These are phyloP conservation scores for Mimosa bimucronata DNA, from an alignment of 306 rosid genomes.

Conservation along the genomic window DNA sequence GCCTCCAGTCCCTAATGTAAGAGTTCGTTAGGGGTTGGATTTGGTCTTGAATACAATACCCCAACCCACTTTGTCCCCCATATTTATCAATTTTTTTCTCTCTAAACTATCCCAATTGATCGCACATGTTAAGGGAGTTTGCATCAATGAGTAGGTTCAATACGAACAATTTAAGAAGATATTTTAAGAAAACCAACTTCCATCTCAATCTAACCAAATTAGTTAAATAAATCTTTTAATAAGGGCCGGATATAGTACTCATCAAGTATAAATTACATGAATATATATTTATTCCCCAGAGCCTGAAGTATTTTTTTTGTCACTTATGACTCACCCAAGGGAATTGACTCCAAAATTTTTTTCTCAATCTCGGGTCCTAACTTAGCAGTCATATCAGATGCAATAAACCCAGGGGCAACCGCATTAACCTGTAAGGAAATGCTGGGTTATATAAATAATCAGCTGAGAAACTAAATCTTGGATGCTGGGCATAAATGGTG, in stretches of 20 bases:
- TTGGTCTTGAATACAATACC: no score
- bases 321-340: constrained; percentile 56
- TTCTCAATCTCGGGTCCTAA: constrained; percentile 72
- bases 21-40: no score
- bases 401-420: constrained; percentile 84
- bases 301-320: background rate
- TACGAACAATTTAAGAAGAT: no score
- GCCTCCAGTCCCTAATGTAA: no score
- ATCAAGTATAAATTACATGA: background rate
- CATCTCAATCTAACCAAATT: no score
- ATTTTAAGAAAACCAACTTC: no score
- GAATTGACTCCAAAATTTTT: constrained; percentile 63
- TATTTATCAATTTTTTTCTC: no score
- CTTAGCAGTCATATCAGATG: constrained; percentile 88
- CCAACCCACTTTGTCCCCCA: no score
- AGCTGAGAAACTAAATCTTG: background rate
- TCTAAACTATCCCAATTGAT: no score
- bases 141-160: no score
- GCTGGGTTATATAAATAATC: constrained; percentile 1
- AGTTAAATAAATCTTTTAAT: no score
- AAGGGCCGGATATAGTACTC: background rate
- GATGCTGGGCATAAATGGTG: background rate
- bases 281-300: background rate
- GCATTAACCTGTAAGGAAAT: constrained; percentile 73
- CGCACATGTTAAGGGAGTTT: no score